Evolutionary conservation across 1,284 basidiomycete species (phyloP).

Genomic region (Puccinia coronata): DNA sequence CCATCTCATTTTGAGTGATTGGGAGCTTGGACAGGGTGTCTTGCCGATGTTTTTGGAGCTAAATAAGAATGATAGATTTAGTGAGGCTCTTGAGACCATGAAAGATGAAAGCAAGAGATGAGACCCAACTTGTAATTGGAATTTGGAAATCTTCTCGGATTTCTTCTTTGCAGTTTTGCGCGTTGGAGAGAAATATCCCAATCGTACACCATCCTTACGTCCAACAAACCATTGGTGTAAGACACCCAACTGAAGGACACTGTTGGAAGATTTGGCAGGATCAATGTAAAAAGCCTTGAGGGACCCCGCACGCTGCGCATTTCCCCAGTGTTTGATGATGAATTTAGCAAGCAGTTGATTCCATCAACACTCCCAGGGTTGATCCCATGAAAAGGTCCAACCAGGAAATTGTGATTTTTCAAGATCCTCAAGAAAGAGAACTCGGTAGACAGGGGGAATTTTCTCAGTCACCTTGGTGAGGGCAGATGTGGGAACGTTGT

Average conservation of each 20-base stretch:
- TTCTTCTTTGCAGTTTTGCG: background rate
- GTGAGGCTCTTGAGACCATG: no score
- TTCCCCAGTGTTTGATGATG: slow-evolving; percentile 13
- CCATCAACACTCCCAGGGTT: background rate
- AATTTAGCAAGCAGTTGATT: background rate
- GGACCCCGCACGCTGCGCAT: background rate
- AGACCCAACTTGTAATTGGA: background rate
- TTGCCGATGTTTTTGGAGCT: slow-evolving; percentile 7
- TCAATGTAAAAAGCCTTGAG: slow-evolving; percentile 17
- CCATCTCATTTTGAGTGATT: background rate
- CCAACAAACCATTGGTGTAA: slow-evolving; percentile 5
- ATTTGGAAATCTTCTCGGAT: slow-evolving; percentile 15
- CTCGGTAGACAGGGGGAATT: background rate
- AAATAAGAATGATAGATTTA: no score
- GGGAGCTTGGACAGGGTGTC: background rate
- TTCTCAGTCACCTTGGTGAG: background rate
- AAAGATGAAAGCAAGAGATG: no score
- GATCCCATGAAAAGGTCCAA: background rate
- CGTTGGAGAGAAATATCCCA: background rate
- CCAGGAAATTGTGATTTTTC: slow-evolving; percentile 2
- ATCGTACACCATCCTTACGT: background rate
- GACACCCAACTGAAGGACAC: background rate
- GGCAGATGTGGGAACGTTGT: background rate
- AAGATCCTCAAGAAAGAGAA: background rate
- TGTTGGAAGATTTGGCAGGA: background rate